Evolutionary conservation across 1,284 basidiomycete genomes (phyloP).

Genomic region (Hemileia vastatrix): DNA sequence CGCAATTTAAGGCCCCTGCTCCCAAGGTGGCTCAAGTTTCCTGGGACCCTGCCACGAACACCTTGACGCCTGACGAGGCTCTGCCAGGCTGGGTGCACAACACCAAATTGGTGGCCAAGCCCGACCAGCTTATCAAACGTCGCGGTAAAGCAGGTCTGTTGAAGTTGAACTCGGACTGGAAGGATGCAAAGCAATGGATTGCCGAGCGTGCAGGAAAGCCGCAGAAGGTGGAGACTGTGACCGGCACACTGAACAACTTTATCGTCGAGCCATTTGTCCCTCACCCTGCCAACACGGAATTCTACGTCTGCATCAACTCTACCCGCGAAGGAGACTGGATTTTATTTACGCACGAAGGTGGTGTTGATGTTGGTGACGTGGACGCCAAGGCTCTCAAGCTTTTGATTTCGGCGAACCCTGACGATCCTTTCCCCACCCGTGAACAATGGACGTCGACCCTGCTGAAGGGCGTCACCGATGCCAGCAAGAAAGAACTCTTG

Average conservation of each 20-base stretch:
- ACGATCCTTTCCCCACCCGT: conserved; percentile 61
- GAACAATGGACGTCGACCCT: conserved; percentile 62
- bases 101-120: too few relatives aligned
- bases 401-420: too few relatives aligned
- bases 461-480: conserved; percentile 68
- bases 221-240: conserved; percentile 82
- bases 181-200: conserved; percentile 70
- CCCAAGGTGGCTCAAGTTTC: conserved; percentile 52
- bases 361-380: conserved; percentile 96
- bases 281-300: conserved; percentile 84
- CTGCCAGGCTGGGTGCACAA: conserved; percentile 82
- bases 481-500: conserved; percentile 70
- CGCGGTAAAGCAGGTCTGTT: conserved; percentile 95
- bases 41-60: conserved; percentile 73
- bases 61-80: conserved; percentile 65
- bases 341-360: conserved; percentile 97
- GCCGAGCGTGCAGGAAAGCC: conserved; percentile 79
- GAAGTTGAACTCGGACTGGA: conserved; percentile 90
- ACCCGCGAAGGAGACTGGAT: conserved; percentile 88
- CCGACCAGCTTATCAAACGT: conserved; percentile 99
- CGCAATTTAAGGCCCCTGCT: too few relatives aligned
- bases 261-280: conserved; percentile 98
- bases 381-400: conserved; percentile 92
- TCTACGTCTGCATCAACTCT: conserved; percentile 97
- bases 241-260: conserved; percentile 90